Conservation (phyloP, 169 alveolate species). For the Plasmodium gaboni region DNA sequence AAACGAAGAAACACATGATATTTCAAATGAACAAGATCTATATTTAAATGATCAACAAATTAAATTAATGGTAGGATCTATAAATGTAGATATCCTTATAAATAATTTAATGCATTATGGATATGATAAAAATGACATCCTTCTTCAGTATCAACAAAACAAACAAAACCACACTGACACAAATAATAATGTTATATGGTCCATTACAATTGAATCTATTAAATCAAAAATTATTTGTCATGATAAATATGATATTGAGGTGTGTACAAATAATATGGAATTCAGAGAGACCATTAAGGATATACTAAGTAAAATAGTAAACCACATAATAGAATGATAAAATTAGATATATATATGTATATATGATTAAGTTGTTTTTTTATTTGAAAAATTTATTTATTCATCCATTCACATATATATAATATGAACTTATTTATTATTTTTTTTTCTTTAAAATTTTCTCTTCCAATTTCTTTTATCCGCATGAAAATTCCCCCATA, state of each 20-base stretch:
- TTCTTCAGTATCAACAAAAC: background rate
- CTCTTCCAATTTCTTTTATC: conserved; percentile 67
- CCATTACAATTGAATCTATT: conserved; percentile 35
- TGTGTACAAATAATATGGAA: conserved; percentile 12
- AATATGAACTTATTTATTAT: background rate
- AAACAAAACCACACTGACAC: background rate
- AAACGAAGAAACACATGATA: conserved; percentile 2
- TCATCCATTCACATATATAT: background rate
- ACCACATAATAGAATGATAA: background rate
- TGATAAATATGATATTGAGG: conserved; percentile 64
- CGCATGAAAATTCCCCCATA: conserved; percentile 77
- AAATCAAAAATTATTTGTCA: conserved; percentile 38
- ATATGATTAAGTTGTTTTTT: too few species aligned
- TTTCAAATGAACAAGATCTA: background rate
- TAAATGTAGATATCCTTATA: conserved; percentile 18
- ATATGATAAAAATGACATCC: conserved; percentile 17
- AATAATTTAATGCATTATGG: conserved; percentile 27
- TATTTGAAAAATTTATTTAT: background rate
- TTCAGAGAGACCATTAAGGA: conserved; percentile 37
- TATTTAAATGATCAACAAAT: background rate
- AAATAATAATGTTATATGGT: conserved; percentile 22
- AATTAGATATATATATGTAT: background rate
- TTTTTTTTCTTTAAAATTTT: conserved; percentile 27
- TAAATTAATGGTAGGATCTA: conserved; percentile 52
- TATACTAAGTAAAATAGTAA: conserved; percentile 12